phyloP scores from a whole-genome alignment of 2,329 filamentous ascomycete species.

The Sporothrix dimorphospora region DNA sequence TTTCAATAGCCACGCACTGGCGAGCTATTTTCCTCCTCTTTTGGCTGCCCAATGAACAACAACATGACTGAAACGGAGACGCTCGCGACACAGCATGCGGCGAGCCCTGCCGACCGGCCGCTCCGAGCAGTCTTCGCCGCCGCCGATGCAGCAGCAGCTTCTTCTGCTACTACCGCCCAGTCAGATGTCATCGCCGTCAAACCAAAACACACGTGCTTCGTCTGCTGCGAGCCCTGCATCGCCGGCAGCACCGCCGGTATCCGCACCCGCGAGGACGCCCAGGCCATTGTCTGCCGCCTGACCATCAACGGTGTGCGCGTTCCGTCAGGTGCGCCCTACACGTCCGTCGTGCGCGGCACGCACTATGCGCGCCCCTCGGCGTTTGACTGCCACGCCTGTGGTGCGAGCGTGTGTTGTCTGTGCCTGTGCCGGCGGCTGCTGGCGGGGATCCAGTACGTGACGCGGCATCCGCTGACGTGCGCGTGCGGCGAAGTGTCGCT shows the following conservation, averaged over 20 bases:
- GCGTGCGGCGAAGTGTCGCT: neutral
- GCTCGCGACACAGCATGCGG: neutral
- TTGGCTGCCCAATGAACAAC: neutral
- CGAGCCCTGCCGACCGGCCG: neutral
- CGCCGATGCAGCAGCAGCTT: neutral
- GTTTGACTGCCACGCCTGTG: neutral
- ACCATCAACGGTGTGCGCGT: slow-evolving; percentile 21
- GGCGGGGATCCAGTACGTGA: neutral
- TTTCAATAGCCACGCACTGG: no score
- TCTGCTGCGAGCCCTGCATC: slow-evolving; percentile 7
- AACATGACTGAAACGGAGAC: neutral
- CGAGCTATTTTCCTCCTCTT: neutral
- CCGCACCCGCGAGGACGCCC: neutral
- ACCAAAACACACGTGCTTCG: neutral
- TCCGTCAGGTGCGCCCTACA: neutral
- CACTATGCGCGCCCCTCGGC: slow-evolving; percentile 13
- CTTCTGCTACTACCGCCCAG: no score
- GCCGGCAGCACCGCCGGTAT: neutral
- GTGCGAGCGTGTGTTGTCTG: neutral
- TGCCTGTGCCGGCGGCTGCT: slow-evolving; percentile 5
- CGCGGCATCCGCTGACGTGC: slow-evolving; percentile 10
- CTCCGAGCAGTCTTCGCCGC: neutral
- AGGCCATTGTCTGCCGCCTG: slow-evolving; percentile 4
- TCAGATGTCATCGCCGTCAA: no score
- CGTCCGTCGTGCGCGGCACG: slow-evolving; percentile 5